Base-by-base conservation (phyloP, 2,329 filamentous ascomycete genomes). In the Calycina marina region DNA sequence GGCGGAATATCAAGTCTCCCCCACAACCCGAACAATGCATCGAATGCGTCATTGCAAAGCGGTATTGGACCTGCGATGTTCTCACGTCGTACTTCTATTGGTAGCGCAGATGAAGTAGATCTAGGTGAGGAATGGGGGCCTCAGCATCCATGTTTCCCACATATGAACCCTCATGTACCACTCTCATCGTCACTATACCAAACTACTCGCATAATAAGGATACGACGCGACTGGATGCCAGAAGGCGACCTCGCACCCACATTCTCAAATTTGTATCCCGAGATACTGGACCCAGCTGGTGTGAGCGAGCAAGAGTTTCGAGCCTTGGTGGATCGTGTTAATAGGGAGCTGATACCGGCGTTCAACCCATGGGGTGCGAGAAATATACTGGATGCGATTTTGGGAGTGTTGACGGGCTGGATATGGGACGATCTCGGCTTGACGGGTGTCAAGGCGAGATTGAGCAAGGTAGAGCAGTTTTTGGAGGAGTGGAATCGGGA, bases 251-350 rank as follows among this genome's bases (percentile, higher is more conserved):
- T 93, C 16, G 88, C 86, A 1, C 90, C 90, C 0, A 84, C 86
- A 0, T 96, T 92, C 52, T 90, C 83, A 11, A 94, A 96, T 48
- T 64, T 94, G 3, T 98, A 98, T 49, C 90, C 90, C 0, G 90
- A 98, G 52, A 93, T 98, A 36, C 63, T 98, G 5, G 86, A 94
- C 43, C 83, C 85, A 0, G 72, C 72, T 0, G 72, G 86, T 18
- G 60, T 98, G 26, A 68, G 72, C 1, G 90, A 98, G 54, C 76
- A 77, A 37, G 83, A 93, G 46, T 98, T 98, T 50, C 73, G 90
- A 3, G 65, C 66, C 8, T 60, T 96, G 17, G 72, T 98, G 34
- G 74, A 85, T 37, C 80, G 76, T 48, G 66, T 96, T 33, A 98
- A 98, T 50, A 59, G 69, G 9, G 74, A 83, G 41, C 60, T 96